These are phyloP conservation scores for Metarhizium humberi DNA, from an alignment of 2,329 filamentous ascomycete species.

Conservation along the genomic window DNA sequence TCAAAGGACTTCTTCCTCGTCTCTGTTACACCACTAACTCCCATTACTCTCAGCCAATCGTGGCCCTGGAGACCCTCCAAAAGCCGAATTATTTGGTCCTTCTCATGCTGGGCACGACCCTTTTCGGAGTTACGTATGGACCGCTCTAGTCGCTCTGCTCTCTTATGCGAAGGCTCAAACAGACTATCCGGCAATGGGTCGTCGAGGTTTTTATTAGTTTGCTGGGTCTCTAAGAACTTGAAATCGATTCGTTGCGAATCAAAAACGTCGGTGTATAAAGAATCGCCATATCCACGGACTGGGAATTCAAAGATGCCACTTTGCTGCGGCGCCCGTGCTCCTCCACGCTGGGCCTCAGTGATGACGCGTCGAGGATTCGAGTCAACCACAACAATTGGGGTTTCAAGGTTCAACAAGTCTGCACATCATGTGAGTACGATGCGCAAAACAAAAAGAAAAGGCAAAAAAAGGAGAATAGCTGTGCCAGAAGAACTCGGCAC, in stretches of 20 bases:
- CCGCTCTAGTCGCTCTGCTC: conserved; percentile 50
- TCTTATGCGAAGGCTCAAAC: conserved; percentile 46
- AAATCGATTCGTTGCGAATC: conserved; percentile 50
- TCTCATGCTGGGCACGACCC: conserved; percentile 57
- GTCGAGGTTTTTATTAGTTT: conserved; percentile 31
- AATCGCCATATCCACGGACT: conserved; percentile 45
- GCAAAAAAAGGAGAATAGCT: too few species aligned
- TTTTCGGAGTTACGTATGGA: conserved; percentile 56
- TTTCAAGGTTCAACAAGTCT: conserved; percentile 68
- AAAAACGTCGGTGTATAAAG: conserved; percentile 45
- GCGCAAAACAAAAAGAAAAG: too few species aligned
- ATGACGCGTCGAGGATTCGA: conserved; percentile 24
- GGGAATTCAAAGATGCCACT: conserved; percentile 13
- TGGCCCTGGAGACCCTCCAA: conserved; percentile 80
- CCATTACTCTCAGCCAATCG: conserved; percentile 90
- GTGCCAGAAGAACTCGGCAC: not conserved
- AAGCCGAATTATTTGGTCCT: conserved; percentile 53
- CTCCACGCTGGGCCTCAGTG: conserved; percentile 6
- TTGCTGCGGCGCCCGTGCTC: not conserved
- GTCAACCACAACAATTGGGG: conserved; percentile 63
- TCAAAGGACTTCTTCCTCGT: conserved; percentile 80
- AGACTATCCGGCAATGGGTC: conserved; percentile 49
- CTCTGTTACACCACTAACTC: conserved; percentile 77
- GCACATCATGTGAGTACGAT: conserved; percentile 3
- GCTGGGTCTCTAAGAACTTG: conserved; percentile 38